Conservation (phyloP, 2,329 filamentous ascomycete species). For the Ascochyta clinopodiicola region DNA sequence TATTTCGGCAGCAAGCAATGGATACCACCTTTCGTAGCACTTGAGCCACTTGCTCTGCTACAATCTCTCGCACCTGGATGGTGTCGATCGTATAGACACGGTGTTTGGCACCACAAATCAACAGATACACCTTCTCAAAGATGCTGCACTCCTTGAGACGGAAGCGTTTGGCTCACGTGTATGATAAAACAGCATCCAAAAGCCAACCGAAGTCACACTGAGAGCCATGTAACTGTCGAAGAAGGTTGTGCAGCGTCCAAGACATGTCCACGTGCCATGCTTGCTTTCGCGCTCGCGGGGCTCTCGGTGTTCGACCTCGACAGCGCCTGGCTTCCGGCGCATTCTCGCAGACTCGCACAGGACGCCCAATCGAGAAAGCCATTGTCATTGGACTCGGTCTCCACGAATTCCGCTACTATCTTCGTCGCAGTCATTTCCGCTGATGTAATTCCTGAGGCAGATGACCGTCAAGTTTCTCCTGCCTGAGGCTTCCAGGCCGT, state of each 20-base stretch:
- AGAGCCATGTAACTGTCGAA: neutral
- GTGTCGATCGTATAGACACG: slow-evolving; percentile 1
- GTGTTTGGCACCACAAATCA: slow-evolving; percentile 9
- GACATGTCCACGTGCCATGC: slow-evolving; percentile 6
- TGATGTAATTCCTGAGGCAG: slow-evolving; percentile 37
- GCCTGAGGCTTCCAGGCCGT: slow-evolving; percentile 29
- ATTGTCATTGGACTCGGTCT: slow-evolving; percentile 28
- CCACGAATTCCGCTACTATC: slow-evolving; percentile 24
- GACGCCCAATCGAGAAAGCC: neutral
- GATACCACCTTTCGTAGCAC: slow-evolving; percentile 20
- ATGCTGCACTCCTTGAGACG: no score
- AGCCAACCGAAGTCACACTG: neutral
- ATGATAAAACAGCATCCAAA: neutral
- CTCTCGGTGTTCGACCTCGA: slow-evolving; percentile 27
- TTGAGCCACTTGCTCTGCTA: slow-evolving; percentile 8
- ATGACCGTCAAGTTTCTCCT: slow-evolving; percentile 38
- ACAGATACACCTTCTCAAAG: slow-evolving; percentile 1
- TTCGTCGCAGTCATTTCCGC: slow-evolving; percentile 22
- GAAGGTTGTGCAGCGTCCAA: neutral
- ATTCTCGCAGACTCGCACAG: slow-evolving; percentile 16
- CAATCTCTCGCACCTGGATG: neutral
- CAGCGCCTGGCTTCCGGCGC: slow-evolving; percentile 20
- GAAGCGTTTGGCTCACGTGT: neutral
- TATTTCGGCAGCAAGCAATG: slow-evolving; percentile 27
- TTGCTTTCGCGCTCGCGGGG: slow-evolving; percentile 12